Evolutionary conservation across 2,329 filamentous ascomycete genomes (phyloP), one percentile per base, ranked within the genome.

Genomic region (Camillea tinctor): DNA sequence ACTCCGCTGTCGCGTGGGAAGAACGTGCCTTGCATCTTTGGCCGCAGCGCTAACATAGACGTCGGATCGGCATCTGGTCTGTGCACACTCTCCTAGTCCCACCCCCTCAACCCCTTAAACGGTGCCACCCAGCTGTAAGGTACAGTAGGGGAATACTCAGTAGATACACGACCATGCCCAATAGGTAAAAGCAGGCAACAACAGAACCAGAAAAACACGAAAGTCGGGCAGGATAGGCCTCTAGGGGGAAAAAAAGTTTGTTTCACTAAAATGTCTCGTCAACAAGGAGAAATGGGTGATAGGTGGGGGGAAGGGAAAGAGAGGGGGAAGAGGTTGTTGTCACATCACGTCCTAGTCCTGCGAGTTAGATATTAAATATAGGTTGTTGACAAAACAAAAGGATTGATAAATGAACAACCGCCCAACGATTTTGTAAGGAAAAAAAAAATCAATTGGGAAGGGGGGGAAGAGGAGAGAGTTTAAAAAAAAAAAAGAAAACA

Each of bases 1-100:
- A 64, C 65, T 60, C 68, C 67, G 67, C 65, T 63, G 60, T 66
- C 68, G 65, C 68, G 67, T 70, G 68, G 68, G 57, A 69, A 58
- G 56, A 62, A 64, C 60, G 62, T 66, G 63, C 66, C 64, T 63
- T 65, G 63, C 65, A 63, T 60, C 56, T 61, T 52, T 55, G 49
- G 56, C 59, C n/a, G 36, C n/a, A 59, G 54, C 19, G 19, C 54
- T 56, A 57, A 58, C 54, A 55, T 63, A 54, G 44, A 55, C 54
- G 44, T 51, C 24, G 56, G 56, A n/a, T 44, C 36, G 36, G 11
- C 36, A 44, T 44, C 36, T 44, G 36, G 36, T 44, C 36, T 44
- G 36, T 44, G 50, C 22, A 51, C 13, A 51, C 6, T 36, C 36
- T 22, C 52, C 8, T 50, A 4, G 49, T 36, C 36, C 36, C 36